Base-by-base conservation (phyloP, 441 rosid species). In the Pelargonium australe region DNA sequence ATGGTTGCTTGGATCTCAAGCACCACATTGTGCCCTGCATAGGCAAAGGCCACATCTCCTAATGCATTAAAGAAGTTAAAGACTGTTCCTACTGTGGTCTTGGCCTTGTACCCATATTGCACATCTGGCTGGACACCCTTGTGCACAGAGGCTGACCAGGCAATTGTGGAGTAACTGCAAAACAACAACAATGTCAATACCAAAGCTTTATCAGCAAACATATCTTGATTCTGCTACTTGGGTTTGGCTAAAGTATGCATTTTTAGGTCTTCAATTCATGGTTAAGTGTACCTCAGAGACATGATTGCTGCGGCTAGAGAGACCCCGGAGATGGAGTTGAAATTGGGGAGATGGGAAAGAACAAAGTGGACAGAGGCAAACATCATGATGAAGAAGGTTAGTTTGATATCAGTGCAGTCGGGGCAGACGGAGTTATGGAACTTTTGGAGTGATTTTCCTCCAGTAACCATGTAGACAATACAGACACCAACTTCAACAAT, bases 1-100 rank as follows among this genome's bases (percentile, higher is more conserved):
- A 87, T 80, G 4, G 89, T 87, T 55, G 92, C 92, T 70, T 87
- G 89, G 65, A 87, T 87, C 82, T 85, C 92, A 76, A 85, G 66
- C 14, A 84, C 92, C 43, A 87, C 89, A 43, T 85, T 85, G 73
- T 87, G 92, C 0, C 88, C 89, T 0, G 85, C 92, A 51, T 85
- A 87, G 11, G 88, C 80, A 72, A 87, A 87, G 1, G 89, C 92
- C 4, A 85, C 85, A 13, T 82, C 83, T 1, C 92, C 89, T 23
- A 87, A 71, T 5, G 84, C 88, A 2, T 72, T 81, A 55, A 85
- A 73, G 77, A 85, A 87, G 66, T 68, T 67, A 11, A 87, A 85
- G 66, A 82, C 82, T 5, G 81, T 82, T 16, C 80, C 82, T 1
- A 73, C 3, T 0, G 84, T 16, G 0, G 76, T 73, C 63, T 55